Conservation (phyloP, 257 asterid species). For the Solanum etuberosum region DNA sequence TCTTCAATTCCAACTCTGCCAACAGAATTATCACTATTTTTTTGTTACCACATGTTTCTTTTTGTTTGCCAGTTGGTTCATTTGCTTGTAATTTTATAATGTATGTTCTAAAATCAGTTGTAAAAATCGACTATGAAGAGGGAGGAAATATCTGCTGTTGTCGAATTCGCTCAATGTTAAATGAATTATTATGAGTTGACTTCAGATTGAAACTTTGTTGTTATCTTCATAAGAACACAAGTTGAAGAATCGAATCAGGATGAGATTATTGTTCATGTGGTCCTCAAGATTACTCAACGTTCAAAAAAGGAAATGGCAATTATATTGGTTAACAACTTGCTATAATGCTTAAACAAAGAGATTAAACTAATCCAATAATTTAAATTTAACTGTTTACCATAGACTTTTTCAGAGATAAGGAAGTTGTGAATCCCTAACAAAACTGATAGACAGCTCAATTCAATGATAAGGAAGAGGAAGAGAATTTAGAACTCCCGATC, state of each 20-base stretch:
- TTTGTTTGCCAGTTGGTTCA: background rate
- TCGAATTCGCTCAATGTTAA: background rate
- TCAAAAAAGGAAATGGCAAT: background rate
- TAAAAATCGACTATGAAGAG: conserved; percentile 6
- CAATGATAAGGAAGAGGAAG: too few species aligned
- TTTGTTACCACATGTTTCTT: conserved; percentile 6
- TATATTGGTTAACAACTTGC: background rate
- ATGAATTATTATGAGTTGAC: background rate
- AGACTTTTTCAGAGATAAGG: background rate
- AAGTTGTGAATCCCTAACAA: too few species aligned
- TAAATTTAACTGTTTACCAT: background rate
- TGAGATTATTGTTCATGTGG: background rate
- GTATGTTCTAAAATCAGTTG: conserved; percentile 17
- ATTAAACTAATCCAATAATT: background rate
- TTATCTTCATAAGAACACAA: background rate
- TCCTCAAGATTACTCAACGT: background rate
- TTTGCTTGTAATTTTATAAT: conserved; percentile 5
- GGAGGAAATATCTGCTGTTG: conserved; percentile 4
- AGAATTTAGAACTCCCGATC: too few species aligned
- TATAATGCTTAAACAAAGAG: background rate
- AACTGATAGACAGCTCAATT: too few species aligned
- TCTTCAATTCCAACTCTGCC: conserved; percentile 3
- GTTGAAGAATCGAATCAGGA: background rate
- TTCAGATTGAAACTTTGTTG: background rate
- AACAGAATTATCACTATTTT: background rate